Base-by-base conservation (phyloP, 257 asterid genomes). In the Nicotiana sylvestris region DNA sequence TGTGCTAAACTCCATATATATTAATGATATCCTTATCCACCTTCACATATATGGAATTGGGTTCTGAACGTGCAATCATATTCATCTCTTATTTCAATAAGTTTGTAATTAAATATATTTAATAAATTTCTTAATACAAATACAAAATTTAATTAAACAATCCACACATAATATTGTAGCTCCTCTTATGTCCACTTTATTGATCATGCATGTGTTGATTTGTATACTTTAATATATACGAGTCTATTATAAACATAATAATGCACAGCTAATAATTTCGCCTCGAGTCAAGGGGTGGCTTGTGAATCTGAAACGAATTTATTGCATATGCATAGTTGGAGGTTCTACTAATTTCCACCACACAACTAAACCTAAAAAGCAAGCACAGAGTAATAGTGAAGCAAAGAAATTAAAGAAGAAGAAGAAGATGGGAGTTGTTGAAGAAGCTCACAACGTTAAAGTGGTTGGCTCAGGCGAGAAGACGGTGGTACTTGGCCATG, bases 371-470 rank as follows among this genome's bases (percentile, higher is more conserved):
- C 15, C 29, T 9, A 35, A 67, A 67, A 46, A 70, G 60, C 37
- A 11, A 68, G 10, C 18, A 39, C 12, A n/a, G 33, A 2, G 9
- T 16, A 4, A 27, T 27, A 43, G 29, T n/a, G 1, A 51, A 51
- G 58, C 27, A 43, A 74, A 68, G 16, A 70, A n/a, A 57, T 17
- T 33, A 6, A 17, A 29, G 10, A 62, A 55, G 29, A 43, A 17
- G 11, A 6, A 33, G 13, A 37, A 6, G 46, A 83, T 68, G 86
- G 81, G 64, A 29, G 32, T 62, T 0, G n/a, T 55, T n/a, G 68
- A 82, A 85, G 81, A 81, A 15, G 84, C 87, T n/a, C 87, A 87
- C 83, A 89, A 87, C 79, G 91, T 88, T 39, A 79, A 66, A 7
- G 80, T 86, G 0, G 21, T 86, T 8, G 89, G 91, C 3, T 83